phyloP scores from a whole-genome alignment of 306 rosid species.

The Betula pendula region DNA sequence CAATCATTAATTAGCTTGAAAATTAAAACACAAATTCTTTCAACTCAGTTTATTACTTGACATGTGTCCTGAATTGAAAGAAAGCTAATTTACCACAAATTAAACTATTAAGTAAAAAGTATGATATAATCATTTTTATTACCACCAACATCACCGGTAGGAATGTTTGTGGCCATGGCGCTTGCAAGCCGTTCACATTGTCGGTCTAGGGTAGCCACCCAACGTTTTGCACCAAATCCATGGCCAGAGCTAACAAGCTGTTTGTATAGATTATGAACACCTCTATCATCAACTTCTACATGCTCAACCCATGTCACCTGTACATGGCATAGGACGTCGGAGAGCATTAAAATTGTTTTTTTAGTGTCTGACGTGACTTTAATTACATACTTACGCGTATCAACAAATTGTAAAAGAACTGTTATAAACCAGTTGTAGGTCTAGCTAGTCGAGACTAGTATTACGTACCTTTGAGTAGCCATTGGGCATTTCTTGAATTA shows the following conservation, averaged over 20 bases:
- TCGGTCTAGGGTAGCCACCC: constrained; percentile 90
- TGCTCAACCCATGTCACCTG: constrained; percentile 97
- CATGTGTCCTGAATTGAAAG: too few relatives aligned
- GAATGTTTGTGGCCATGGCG: constrained; percentile 80
- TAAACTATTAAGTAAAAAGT: too few relatives aligned
- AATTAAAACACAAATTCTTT: background rate
- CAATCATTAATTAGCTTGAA: background rate
- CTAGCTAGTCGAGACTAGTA: background rate
- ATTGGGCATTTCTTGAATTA: constrained; percentile 96
- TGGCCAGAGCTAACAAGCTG: constrained; percentile 82
- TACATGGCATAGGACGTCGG: too few relatives aligned
- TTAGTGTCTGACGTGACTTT: too few relatives aligned
- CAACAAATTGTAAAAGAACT: background rate
- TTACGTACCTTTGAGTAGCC: constrained; percentile 93
- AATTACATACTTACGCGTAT: too few relatives aligned
- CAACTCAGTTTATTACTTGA: too few relatives aligned
- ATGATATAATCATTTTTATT: background rate
- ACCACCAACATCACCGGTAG: constrained; percentile 90
- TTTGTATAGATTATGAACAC: constrained; percentile 85
- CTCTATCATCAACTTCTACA: constrained; percentile 88
- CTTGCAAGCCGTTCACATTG: constrained; percentile 97
- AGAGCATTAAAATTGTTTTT: too few relatives aligned
- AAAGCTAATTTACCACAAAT: too few relatives aligned
- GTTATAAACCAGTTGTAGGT: background rate
- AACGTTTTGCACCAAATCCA: constrained; percentile 93